These are phyloP conservation scores for Plantago coronopus DNA, from an alignment of 305 asterid genomes.

Conservation along the genomic window DNA sequence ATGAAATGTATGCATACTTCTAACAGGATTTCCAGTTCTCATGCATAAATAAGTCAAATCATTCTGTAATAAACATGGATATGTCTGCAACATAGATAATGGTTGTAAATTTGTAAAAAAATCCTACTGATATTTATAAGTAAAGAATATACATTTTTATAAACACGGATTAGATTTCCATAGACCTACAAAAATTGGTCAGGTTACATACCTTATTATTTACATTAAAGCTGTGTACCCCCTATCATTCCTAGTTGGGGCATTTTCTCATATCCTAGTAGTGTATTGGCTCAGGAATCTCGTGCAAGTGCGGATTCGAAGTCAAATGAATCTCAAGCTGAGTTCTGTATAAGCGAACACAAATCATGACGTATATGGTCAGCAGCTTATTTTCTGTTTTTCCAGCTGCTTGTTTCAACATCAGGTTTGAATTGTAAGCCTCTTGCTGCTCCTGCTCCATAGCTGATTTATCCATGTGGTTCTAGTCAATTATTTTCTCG, in stretches of 20 bases:
- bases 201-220: slow-evolving; percentile 23
- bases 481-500: slow-evolving; percentile 67
- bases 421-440: slow-evolving; percentile 14
- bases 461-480: background rate
- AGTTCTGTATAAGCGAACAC: background rate
- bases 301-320: background rate
- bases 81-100: background rate
- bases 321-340: slow-evolving; percentile 5
- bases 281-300: background rate
- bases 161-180: background rate
- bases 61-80: background rate
- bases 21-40: too few species aligned
- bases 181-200: slow-evolving; percentile 12
- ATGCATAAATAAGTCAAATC: too few species aligned
- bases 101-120: background rate
- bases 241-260: slow-evolving; percentile 11
- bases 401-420: background rate
- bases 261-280: background rate
- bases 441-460: slow-evolving; percentile 15
- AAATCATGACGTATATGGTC: background rate
- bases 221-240: slow-evolving; percentile 24
- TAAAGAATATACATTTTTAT: slow-evolving; percentile 5
- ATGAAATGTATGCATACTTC: too few species aligned
- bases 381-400: slow-evolving; percentile 5
- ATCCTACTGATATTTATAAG: too few species aligned